Conservation (phyloP, 331 rosid species). For the Arachis monticola region DNA sequence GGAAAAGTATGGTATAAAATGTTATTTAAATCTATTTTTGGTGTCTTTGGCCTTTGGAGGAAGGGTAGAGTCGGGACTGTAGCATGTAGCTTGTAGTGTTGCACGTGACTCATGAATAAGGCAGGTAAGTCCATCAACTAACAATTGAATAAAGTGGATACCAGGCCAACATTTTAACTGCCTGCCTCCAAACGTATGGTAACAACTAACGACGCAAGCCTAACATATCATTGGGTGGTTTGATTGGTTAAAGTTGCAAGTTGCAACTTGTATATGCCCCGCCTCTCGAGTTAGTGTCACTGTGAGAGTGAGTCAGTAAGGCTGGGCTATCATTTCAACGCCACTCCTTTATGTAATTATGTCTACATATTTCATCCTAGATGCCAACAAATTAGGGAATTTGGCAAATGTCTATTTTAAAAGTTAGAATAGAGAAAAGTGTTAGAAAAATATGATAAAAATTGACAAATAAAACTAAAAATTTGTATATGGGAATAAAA, state of each 20-base stretch:
- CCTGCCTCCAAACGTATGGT: not conserved
- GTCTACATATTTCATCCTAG: not conserved
- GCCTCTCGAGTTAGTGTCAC: not conserved
- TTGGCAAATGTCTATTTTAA: not conserved
- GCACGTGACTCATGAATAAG: not conserved
- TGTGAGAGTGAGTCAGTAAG: not conserved
- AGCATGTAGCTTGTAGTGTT: not conserved
- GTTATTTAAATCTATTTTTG: too few species aligned
- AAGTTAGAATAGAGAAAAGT: too few species aligned
- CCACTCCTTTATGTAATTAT: not conserved
- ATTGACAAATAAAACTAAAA: too few species aligned
- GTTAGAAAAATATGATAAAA: too few species aligned
- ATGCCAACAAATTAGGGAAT: not conserved
- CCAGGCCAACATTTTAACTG: not conserved
- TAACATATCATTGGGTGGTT: not conserved
- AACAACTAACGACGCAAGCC: not conserved
- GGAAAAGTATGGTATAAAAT: too few species aligned
- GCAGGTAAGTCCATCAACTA: not conserved
- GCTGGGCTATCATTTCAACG: not conserved
- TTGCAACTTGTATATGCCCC: constrained; percentile 1
- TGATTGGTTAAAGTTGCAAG: not conserved
- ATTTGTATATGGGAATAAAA: too few species aligned
- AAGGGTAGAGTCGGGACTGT: not conserved
- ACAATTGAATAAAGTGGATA: not conserved
- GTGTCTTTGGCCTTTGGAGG: constrained; percentile 1